Evolutionary conservation across 208 protist genomes (phyloP), one percentile per base, ranked within the genome.

Genomic region (Leishmania tropica): DNA sequence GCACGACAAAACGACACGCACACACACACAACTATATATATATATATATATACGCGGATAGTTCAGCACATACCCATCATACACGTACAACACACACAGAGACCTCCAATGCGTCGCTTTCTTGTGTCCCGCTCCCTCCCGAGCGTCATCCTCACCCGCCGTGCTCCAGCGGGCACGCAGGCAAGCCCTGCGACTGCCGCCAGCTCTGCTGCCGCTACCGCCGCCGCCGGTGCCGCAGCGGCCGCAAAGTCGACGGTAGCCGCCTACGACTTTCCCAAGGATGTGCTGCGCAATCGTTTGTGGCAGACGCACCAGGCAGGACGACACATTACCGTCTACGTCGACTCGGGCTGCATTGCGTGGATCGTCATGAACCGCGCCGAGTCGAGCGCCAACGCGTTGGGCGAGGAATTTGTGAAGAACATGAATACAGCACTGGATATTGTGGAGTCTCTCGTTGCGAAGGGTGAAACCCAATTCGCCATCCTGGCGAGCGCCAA

Each of bases 291-390:
- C 47, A 68, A 89, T 75, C 90, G 90, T 31, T 51, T 89, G 40
- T 94, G 88, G 84, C 81, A 86, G 77, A 85, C 83, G 40, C 84
- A 93, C 77, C 82, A 80, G 47, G 90, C 88, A 7, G 90, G 91
- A 42, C 85, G 90, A 17, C 89, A 96, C 84, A 86, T 95, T 73
- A 92, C 82, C 28, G 93, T 96, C 15, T 95, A 95, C 83, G 81
- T 90, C 64, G 93, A 96, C 83, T 92, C 87, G 28, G 84, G 89
- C 54, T 72, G 88, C 53, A 93, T 93, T 73, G 88, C 92, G 40
- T 96, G 93, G 93, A 89, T 96, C 74, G 93, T 96, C 53, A 95
- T 96, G 92, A 89, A 96, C 85, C 92, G 91, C 70, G 84, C 85
- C 37, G 92, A 87, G 48, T 91, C 86, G 67, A 93, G 88, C 83